phyloP scores from a whole-genome alignment of 208 protist genomes.

The Trypanosoma mega region DNA sequence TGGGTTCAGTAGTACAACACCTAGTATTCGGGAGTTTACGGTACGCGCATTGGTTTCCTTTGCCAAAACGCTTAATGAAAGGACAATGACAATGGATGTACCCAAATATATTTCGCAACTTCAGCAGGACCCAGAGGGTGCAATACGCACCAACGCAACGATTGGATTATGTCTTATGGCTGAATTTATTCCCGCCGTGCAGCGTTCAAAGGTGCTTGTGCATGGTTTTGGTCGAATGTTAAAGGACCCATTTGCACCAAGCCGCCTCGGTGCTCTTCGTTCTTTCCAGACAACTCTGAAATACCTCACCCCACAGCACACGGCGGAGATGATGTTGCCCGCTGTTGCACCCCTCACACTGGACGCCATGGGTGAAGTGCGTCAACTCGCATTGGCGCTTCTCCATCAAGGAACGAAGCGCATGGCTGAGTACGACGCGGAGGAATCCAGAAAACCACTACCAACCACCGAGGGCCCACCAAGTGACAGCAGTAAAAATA shows the following conservation, averaged over 20 bases:
- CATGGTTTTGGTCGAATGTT: constrained; percentile 74
- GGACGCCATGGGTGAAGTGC: constrained; percentile 57
- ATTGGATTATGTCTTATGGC: constrained; percentile 75
- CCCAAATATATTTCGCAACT: constrained; percentile 47
- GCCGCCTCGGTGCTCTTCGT: constrained; percentile 57
- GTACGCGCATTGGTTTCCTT: constrained; percentile 73
- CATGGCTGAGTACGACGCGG: constrained; percentile 13
- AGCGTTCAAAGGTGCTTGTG: constrained; percentile 52
- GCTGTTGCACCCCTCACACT: constrained; percentile 51
- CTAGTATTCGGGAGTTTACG: constrained; percentile 74
- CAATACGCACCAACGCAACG: constrained; percentile 87
- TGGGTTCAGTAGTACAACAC: constrained; percentile 55
- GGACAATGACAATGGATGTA: constrained; percentile 55
- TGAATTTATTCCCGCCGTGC: constrained; percentile 37
- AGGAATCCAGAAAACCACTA: neutral
- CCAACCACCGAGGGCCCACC: neutral
- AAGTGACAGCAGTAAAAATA: too few species aligned
- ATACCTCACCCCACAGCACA: constrained; percentile 35
- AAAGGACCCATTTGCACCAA: constrained; percentile 78
- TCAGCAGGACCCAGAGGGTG: constrained; percentile 71
- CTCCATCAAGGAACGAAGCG: constrained; percentile 23
- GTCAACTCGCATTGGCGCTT: constrained; percentile 41
- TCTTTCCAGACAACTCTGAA: constrained; percentile 44
- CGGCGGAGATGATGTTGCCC: constrained; percentile 62
- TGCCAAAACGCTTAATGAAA: constrained; percentile 44